Evolutionary conservation across 345 rosid genomes (phyloP).

Genomic region (Geranium brycei): DNA sequence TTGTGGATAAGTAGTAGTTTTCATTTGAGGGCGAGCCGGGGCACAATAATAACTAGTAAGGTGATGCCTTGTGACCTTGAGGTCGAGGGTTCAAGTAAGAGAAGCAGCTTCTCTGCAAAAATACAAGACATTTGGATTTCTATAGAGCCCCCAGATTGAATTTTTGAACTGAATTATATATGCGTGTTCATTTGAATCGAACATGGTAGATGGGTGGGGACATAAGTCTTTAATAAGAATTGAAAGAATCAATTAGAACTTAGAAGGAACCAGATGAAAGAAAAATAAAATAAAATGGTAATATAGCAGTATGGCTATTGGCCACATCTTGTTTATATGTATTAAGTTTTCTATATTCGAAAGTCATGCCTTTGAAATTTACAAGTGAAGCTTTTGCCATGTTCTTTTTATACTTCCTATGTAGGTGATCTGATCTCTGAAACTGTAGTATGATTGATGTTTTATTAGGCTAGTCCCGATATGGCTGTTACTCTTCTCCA

Average conservation of each 20-base stretch:
- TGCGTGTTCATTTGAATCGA: neutral
- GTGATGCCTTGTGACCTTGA: too few species aligned
- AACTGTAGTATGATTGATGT: slow-evolving; percentile 10
- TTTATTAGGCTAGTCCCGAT: slow-evolving; percentile 86
- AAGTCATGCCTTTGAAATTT: neutral
- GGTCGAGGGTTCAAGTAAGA: too few species aligned
- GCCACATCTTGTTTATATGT: neutral
- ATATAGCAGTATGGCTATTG: neutral
- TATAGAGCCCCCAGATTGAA: neutral
- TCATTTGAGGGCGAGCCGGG: too few species aligned
- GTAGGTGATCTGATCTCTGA: neutral
- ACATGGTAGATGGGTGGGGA: neutral
- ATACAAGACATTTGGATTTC: neutral
- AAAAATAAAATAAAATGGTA: neutral
- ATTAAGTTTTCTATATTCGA: too few species aligned
- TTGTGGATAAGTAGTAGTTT: too few species aligned
- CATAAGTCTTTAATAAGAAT: neutral
- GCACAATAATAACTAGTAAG: too few species aligned
- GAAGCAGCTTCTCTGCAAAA: too few species aligned
- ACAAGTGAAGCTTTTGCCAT: neutral
- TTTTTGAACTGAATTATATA: neutral
- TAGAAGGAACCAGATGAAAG: neutral
- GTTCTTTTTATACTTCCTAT: neutral
- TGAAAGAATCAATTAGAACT: too few species aligned
- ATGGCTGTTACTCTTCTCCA: slow-evolving; percentile 99